Percentiles rank a stretch among this genome's conserved stretches.
Evolutionary conservation across 1,284 basidiomycete genomes (phyloP).

Genomic region (Sanghuangporus baumii): DNA sequence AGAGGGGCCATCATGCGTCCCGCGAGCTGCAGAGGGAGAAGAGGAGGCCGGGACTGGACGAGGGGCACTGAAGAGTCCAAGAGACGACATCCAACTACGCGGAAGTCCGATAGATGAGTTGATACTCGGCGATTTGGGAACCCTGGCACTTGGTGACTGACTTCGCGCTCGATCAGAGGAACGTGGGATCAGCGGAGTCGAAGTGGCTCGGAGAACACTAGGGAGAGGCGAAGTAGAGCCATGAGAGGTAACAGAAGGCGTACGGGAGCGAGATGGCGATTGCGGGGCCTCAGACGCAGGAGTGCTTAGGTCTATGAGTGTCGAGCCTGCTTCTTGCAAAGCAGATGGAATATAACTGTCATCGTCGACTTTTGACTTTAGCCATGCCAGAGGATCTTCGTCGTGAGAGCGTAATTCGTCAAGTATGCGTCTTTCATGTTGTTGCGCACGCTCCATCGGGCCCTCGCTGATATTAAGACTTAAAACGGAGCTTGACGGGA

Average conservation of each 20-base stretch:
- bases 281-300: not conserved
- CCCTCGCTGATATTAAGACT: constrained; percentile 25
- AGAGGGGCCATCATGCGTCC: constrained; percentile 2
- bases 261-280: not conserved
- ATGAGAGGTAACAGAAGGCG: not conserved
- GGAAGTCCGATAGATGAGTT: constrained; percentile 11
- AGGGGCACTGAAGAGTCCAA: constrained; percentile 15
- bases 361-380: constrained; percentile 8
- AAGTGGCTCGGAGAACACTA: not conserved
- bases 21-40: constrained; percentile 4
- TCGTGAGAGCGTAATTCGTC: constrained; percentile 60
- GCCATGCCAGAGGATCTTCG: constrained; percentile 64
- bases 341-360: not conserved
- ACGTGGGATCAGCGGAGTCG: constrained; percentile 4
- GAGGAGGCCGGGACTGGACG: constrained; percentile 11
- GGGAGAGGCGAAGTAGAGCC: not conserved
- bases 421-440: constrained; percentile 45
- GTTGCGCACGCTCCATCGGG: constrained; percentile 47
- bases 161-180: not conserved
- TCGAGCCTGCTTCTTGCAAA: constrained; percentile 5
- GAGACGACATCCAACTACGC: constrained; percentile 22
- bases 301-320: constrained; percentile 11
- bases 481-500: constrained; percentile 14
- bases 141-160: constrained; percentile 2
- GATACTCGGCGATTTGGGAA: constrained; percentile 6